phyloP scores from a whole-genome alignment of 1,284 basidiomycete genomes.

The Ceratobasidium theobromae region DNA sequence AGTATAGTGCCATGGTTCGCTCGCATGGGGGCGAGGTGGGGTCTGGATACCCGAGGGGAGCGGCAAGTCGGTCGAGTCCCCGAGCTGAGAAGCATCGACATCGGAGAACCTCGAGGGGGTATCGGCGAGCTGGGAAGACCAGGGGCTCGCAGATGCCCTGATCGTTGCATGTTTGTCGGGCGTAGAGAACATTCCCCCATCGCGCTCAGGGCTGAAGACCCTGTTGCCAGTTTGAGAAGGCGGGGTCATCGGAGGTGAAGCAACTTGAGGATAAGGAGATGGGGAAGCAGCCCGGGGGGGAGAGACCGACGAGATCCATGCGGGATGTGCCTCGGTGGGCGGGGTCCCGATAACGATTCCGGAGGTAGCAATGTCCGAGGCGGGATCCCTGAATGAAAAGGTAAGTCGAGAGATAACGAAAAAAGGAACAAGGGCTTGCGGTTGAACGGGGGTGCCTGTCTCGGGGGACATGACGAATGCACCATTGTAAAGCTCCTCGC shows the following conservation, averaged over 20 bases:
- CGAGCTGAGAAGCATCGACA: not conserved
- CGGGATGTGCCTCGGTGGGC: not conserved
- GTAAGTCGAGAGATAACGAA: not conserved
- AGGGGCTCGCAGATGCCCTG: not conserved
- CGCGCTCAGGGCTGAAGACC: not conserved
- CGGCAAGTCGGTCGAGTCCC: not conserved
- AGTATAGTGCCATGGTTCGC: not conserved
- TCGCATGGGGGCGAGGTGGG: not conserved
- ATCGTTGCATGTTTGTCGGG: not conserved
- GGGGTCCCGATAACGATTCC: conserved; percentile 14
- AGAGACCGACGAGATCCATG: conserved; percentile 8
- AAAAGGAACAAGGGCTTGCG: not conserved
- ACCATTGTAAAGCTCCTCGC: conserved; percentile 1
- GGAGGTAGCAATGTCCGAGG: not conserved
- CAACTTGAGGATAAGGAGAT: not conserved
- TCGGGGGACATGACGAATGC: conserved; percentile 6
- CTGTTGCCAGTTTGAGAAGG: not conserved
- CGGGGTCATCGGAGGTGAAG: not conserved
- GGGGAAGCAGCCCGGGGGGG: not conserved
- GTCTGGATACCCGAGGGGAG: not conserved
- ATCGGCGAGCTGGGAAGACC: not conserved
- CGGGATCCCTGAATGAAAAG: not conserved
- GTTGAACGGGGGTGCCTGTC: not conserved
- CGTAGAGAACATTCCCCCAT: not conserved
- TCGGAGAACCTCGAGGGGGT: not conserved